phyloP scores from a whole-genome alignment of 148 eudicot genomes.

The Nepenthes gracilis region DNA sequence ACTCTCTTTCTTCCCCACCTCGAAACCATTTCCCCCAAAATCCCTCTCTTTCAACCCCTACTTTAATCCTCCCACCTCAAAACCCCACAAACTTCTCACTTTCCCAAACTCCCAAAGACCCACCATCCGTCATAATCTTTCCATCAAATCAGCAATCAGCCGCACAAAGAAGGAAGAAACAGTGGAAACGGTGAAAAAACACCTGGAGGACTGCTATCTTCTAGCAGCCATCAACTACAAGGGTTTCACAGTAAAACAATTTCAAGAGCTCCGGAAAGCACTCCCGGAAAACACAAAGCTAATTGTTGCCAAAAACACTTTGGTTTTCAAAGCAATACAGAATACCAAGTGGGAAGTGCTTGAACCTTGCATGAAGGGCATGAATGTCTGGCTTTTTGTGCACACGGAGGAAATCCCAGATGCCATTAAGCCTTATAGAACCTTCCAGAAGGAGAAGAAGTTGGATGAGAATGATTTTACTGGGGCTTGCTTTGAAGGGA shows the following conservation, averaged over 20 bases:
- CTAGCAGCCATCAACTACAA: slow-evolving; percentile 77
- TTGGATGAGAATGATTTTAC: slow-evolving; percentile 75
- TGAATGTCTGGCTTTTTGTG: slow-evolving; percentile 87
- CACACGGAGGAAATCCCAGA: slow-evolving; percentile 84
- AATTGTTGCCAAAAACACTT: slow-evolving; percentile 74
- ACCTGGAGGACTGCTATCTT: slow-evolving; percentile 66
- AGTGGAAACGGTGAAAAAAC: slow-evolving; percentile 51
- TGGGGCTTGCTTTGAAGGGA: slow-evolving; percentile 90
- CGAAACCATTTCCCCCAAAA: slow-evolving; percentile 21
- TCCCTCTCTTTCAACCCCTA: slow-evolving; percentile 35
- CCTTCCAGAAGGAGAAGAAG: slow-evolving; percentile 71
- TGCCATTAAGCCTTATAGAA: slow-evolving; percentile 64
- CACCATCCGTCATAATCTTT: slow-evolving; percentile 3
- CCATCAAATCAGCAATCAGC: slow-evolving; percentile 60
- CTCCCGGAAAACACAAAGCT: slow-evolving; percentile 59
- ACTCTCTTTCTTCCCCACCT: slow-evolving; percentile 41
- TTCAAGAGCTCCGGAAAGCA: slow-evolving; percentile 53
- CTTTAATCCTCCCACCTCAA: slow-evolving; percentile 25
- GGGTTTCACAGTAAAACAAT: slow-evolving; percentile 73
- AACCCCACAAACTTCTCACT: slow-evolving; percentile 1
- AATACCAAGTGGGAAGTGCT: slow-evolving; percentile 71
- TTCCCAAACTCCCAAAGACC: slow-evolving; percentile 8
- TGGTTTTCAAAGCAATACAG: slow-evolving; percentile 70
- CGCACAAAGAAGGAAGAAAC: slow-evolving; percentile 79
- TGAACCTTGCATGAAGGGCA: slow-evolving; percentile 89